Evolutionary conservation across 495 filamentous ascomycete genomes (phyloP).

Genomic region (Lindgomyces ingoldianus): DNA sequence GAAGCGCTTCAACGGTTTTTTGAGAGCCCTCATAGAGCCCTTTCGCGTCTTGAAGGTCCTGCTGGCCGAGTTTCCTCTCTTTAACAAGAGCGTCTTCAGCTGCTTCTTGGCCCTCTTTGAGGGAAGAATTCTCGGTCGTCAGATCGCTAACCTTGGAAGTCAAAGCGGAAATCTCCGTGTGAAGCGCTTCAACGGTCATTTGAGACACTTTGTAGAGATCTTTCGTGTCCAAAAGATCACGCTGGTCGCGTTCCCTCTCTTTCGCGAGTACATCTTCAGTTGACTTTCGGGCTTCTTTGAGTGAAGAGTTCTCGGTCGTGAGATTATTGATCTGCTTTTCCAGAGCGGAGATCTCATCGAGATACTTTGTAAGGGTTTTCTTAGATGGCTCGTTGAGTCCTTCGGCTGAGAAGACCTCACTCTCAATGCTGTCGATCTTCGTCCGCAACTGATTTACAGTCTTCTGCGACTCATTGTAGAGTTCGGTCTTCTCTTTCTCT

Average conservation of each 20-base stretch:
- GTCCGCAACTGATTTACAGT: not conserved
- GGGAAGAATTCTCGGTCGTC: not conserved
- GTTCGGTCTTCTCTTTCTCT: not conserved
- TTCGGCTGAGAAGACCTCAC: not conserved
- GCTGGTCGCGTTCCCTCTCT: not conserved
- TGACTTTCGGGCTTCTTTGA: not conserved
- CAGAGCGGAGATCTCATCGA: not conserved
- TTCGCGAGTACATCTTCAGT: not conserved
- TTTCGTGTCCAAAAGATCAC: not conserved
- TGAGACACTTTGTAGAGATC: not conserved
- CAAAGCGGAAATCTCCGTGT: not conserved
- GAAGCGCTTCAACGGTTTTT: not conserved
- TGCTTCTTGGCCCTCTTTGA: not conserved
- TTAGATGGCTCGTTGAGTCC: not conserved
- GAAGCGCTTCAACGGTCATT: not conserved
- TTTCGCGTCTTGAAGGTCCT: not conserved
- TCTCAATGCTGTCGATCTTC: not conserved
- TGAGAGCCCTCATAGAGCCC: not conserved
- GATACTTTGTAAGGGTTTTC: not conserved
- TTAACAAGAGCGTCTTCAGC: not conserved
- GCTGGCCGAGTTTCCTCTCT: not conserved
- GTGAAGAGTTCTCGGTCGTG: not conserved
- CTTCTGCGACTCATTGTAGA: not conserved
- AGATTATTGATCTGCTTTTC: not conserved
- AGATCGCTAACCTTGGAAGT: not conserved